Conservation (phyloP, 2,329 filamentous ascomycete genomes). For the Cladosporium sp. region DNA sequence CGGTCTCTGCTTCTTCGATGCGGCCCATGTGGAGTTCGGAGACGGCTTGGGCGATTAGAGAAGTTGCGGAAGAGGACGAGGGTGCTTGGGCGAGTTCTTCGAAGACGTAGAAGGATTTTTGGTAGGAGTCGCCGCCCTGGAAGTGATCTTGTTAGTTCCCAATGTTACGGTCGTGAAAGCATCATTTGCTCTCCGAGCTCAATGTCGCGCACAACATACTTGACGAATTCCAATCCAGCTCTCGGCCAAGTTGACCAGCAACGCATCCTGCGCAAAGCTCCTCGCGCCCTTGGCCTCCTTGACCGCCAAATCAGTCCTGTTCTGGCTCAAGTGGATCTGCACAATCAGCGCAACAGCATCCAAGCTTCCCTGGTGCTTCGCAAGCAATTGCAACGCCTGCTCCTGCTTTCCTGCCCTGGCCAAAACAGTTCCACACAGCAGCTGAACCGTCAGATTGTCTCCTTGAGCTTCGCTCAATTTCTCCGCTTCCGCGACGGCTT, state of each 20-base stretch:
- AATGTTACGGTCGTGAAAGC: neutral
- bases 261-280: constrained; percentile 90
- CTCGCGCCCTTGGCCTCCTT: constrained; percentile 85
- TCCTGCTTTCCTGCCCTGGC: constrained; percentile 78
- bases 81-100: constrained; percentile 90
- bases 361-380: constrained; percentile 76
- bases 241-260: constrained; percentile 91
- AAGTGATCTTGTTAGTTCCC: neutral
- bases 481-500: constrained; percentile 56
- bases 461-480: constrained; percentile 61
- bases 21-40: constrained; percentile 88
- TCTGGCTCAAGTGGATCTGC: constrained; percentile 88
- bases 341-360: constrained; percentile 79
- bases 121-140: constrained; percentile 91
- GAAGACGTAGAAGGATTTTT: constrained; percentile 95
- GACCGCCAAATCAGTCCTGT: constrained; percentile 81
- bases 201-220: constrained; percentile 47
- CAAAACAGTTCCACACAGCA: constrained; percentile 76
- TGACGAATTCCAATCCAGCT: constrained; percentile 88
- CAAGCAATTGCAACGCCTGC: constrained; percentile 73
- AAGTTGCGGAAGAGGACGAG: constrained; percentile 69
- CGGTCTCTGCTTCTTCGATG: constrained; percentile 81
- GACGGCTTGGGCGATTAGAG: constrained; percentile 81
- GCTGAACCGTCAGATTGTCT: constrained; percentile 77
- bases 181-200: neutral